Evolutionary conservation across 1,284 basidiomycete species (phyloP).

Genomic region (Somion occarium): DNA sequence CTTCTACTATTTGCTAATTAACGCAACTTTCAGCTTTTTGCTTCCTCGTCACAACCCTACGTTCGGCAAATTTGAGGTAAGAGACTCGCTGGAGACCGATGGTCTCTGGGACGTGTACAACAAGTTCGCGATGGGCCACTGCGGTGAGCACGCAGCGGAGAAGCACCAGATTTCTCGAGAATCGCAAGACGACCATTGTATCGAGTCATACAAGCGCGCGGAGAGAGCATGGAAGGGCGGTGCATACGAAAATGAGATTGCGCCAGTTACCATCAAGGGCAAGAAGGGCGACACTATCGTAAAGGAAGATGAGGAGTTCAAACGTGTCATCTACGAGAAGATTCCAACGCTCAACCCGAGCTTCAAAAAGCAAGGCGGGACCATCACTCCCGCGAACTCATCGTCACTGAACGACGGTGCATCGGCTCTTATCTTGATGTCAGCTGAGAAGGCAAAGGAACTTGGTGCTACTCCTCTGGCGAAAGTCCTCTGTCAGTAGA

Average conservation of each 20-base stretch:
- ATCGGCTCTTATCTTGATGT: conserved; percentile 93
- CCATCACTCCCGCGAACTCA: conserved; percentile 94
- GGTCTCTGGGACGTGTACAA: conserved; percentile 97
- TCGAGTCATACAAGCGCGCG: conserved; percentile 93
- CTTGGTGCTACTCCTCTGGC: conserved; percentile 89
- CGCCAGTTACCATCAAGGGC: conserved; percentile 90
- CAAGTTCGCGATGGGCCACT: conserved; percentile 95
- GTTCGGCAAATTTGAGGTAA: conserved; percentile 87
- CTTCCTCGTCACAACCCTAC: conserved; percentile 82
- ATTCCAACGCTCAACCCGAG: conserved; percentile 82
- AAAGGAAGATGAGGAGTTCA: conserved; percentile 97
- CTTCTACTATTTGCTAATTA: conserved; percentile 3
- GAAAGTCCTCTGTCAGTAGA: conserved; percentile 76
- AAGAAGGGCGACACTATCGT: conserved; percentile 92
- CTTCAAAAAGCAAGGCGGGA: conserved; percentile 88
- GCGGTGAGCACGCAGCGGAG: conserved; percentile 84
- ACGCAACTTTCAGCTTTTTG: conserved; percentile 66
- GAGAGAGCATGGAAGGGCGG: conserved; percentile 87
- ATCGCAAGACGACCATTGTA: conserved; percentile 84
- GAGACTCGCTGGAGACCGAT: conserved; percentile 88
- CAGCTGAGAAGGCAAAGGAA: conserved; percentile 85
- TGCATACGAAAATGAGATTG: conserved; percentile 86
- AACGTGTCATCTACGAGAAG: conserved; percentile 90
- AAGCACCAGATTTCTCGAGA: conserved; percentile 84
- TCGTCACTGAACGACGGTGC: conserved; percentile 97